Percentiles rank a stretch among this genome's conserved stretches.
Conservation (phyloP, 306 rosid species). For the Cicer yamashitae region DNA sequence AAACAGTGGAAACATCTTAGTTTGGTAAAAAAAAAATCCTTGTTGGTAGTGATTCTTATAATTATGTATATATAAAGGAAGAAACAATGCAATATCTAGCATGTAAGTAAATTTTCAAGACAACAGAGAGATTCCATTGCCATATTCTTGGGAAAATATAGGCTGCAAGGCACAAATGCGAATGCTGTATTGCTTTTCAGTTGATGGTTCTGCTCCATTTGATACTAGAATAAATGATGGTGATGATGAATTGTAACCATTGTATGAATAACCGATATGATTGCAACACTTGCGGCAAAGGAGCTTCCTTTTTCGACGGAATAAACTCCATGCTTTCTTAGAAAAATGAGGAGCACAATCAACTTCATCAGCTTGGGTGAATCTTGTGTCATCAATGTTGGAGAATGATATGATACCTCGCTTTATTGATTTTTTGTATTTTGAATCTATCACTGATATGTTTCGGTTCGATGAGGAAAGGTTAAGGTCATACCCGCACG, state of each 20-base stretch:
- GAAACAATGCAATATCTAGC: constrained; percentile 25
- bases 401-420: constrained; percentile 84
- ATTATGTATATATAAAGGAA: background rate
- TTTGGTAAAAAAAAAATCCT: background rate
- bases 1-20: no score
- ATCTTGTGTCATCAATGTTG: constrained; percentile 79
- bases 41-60: background rate
- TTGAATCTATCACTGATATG: constrained; percentile 73
- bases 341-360: constrained; percentile 75
- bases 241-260: constrained; percentile 54
- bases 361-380: constrained; percentile 74
- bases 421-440: constrained; percentile 85
- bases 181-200: constrained; percentile 62
- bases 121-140: constrained; percentile 44
- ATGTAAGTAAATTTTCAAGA: constrained; percentile 31
- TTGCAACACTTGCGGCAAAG: constrained; percentile 90
- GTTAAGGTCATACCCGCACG: constrained; percentile 85
- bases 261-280: constrained; percentile 67
- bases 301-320: constrained; percentile 75
- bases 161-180: constrained; percentile 85
- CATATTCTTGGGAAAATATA: constrained; percentile 62
- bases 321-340: constrained; percentile 74
- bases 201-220: constrained; percentile 55
- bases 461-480: constrained; percentile 77
- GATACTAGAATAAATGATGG: constrained; percentile 50